Evolutionary conservation across 768 basidiomycete genomes (phyloP), one percentile per base, ranked within the genome.

Genomic region (Boletus bicolor): DNA sequence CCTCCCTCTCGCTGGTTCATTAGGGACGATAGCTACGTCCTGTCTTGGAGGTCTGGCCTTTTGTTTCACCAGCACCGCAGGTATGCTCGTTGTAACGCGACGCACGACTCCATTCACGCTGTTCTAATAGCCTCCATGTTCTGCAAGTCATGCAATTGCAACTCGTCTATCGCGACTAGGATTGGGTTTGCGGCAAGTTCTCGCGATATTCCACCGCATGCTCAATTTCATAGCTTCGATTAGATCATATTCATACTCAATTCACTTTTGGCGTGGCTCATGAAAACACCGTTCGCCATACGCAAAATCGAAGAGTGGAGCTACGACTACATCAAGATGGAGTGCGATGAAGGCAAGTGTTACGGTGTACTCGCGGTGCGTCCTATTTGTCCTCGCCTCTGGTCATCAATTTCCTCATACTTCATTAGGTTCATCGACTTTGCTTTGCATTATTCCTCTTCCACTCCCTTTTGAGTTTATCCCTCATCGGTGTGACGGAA

Each of bases 121-220:
- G 7, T 12, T 12, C 36, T 39, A 14, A 64, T 73, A 86, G 94
- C 95, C 4, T 93, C 91, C 36, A 93, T 96, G 83, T 92, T 97
- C 76, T 94, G 87, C 82, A 98, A 97, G 78, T 93, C 91, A 34
- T 99, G 96, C 74, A 98, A 98, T 70, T 99, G 97, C 76, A 98
- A 98, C 70, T 96, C 93, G 9, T 96, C 93, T 0, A 98, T 99
- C 63, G 97, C 97, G 0, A 98, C 95, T 43, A 87, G 95, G 66
- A 87, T 98, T 54, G 95, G 95, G 35, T 97, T 94, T 73, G 93
- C 93, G 15, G 93, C 92, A 69, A 56, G 88, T 71, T 24, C 19
- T 34, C 3, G 19, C 26, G 37, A 17, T 37, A 21, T n/a, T 24
- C 32, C 12, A 21, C 11, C 39, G 15, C 43, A 11, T 35, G 34